Base-by-base conservation (phyloP, 345 rosid species). In the Arabis alpina region DNA sequence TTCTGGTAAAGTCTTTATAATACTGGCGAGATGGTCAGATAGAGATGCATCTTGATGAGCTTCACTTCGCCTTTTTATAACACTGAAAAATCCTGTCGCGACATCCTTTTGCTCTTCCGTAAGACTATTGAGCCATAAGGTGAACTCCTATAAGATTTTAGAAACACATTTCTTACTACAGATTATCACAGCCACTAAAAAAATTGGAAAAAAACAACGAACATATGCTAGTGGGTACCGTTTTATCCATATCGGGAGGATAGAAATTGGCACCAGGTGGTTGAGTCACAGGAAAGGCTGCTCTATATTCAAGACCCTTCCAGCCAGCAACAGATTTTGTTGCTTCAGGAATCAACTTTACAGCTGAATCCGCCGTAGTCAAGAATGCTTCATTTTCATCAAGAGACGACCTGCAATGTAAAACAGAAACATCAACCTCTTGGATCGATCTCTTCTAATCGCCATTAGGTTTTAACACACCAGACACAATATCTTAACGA, bases 201-300 rank as follows among this genome's bases (percentile, higher is more conserved):
- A 36, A 54, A 14, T 15, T 43, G 61, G 61, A 54, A 64, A 16
- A 19, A 70, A 37, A 19, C 44, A 77, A 27, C 10, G 62, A 37
- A 23, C 9, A 19, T 39, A 34, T 47, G 12, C 6, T n/a, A 4
- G 56, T 59, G 3, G 1, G 27, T 88, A 93, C 98, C 94, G 0
- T 65, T 86, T 91, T 91, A 56, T 91, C 91, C 98, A 93, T 87
- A 76, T 93, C 98, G n/a, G 96, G 86, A 63, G 97, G 97, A 67
- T 93, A 91, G 68, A 91, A 93, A 79, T 91, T 93, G 39, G 94
- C 96, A 65, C 96, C 92, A 49, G 94, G 91, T 48, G 98, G 98
- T 75, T 87, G 87, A 51, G n/a, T 73, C 72, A 70, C 23, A 15
- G 98, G 98, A 81, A 91, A 91, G 54, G 96, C 89, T 48, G 82